phyloP scores from a whole-genome alignment of 805 yeast genomes.

The Myxozyma neglecta region DNA sequence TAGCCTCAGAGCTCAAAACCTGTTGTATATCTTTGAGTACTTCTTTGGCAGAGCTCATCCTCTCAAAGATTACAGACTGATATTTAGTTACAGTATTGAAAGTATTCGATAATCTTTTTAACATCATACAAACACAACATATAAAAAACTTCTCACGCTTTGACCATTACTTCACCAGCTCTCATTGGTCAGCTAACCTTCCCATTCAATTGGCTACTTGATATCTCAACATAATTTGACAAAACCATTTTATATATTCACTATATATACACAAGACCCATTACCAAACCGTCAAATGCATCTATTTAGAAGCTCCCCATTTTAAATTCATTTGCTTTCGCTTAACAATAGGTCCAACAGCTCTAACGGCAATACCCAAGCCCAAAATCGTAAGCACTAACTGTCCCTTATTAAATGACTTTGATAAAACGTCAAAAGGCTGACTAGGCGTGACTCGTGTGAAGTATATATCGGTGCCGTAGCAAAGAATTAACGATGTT shows the following conservation, averaged over 20 bases:
- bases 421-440: conserved; percentile 73
- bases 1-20: too few species aligned
- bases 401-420: conserved; percentile 64
- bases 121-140: too few species aligned
- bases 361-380: conserved; percentile 49
- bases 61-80: too few species aligned
- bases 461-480: conserved; percentile 73
- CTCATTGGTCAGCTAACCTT: too few species aligned
- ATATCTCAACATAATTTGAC: too few species aligned
- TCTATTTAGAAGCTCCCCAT: conserved; percentile 47
- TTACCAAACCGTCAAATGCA: neutral
- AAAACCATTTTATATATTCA: neutral
- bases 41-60: too few species aligned
- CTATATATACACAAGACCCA: neutral
- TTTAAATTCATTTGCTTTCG: conserved; percentile 52
- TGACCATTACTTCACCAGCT: too few species aligned
- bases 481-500: conserved; percentile 65
- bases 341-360: conserved; percentile 59
- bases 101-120: too few species aligned
- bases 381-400: conserved; percentile 60
- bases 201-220: too few species aligned
- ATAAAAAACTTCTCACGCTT: too few species aligned
- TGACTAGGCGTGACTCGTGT: conserved; percentile 77
- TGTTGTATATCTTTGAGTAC: too few species aligned
- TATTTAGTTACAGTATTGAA: too few species aligned